phyloP scores from a whole-genome alignment of 495 filamentous ascomycete genomes.

The Elaphomyces granulatus region DNA sequence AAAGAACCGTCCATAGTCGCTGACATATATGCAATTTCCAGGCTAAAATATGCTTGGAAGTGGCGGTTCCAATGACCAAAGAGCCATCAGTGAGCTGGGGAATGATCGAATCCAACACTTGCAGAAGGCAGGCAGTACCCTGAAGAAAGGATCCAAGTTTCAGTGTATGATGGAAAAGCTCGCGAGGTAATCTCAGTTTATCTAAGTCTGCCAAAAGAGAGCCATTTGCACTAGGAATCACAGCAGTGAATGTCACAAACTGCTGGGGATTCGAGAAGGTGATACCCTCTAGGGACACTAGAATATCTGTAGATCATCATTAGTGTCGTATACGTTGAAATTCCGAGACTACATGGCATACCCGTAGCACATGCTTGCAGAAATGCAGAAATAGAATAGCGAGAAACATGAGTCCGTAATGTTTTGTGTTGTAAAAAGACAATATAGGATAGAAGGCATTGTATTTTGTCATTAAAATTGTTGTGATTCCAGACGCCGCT shows the following conservation, averaged over 20 bases:
- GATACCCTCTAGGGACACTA: slow-evolving; percentile 19
- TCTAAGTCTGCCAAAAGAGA: slow-evolving; percentile 20
- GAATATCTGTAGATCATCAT: slow-evolving; percentile 23
- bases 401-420: slow-evolving; percentile 16
- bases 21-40: slow-evolving; percentile 25
- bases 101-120: slow-evolving; percentile 22
- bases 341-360: slow-evolving; percentile 4
- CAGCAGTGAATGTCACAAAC: slow-evolving; percentile 6
- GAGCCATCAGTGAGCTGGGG: slow-evolving; percentile 3
- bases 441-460: slow-evolving; percentile 20
- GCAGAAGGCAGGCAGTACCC: slow-evolving; percentile 12
- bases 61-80: slow-evolving; percentile 1
- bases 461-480: slow-evolving; percentile 18
- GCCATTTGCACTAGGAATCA: slow-evolving; percentile 17
- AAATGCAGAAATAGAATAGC: slow-evolving; percentile 19
- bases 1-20: slow-evolving; percentile 20
- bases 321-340: slow-evolving; percentile 6
- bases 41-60: slow-evolving; percentile 23
- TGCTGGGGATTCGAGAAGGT: slow-evolving; percentile 2
- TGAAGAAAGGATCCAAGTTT: slow-evolving; percentile 15
- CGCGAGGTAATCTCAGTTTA: slow-evolving; percentile 19
- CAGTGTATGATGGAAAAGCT: slow-evolving; percentile 14
- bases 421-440: slow-evolving; percentile 23
- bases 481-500: slow-evolving; percentile 14
- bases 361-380: slow-evolving; percentile 24